A percentile compares a stretch with the other conserved stretches of the same genome.
These are phyloP conservation scores for Colletotrichum limetticola DNA, from an alignment of 2,329 filamentous ascomycete species.

Conservation along the genomic window DNA sequence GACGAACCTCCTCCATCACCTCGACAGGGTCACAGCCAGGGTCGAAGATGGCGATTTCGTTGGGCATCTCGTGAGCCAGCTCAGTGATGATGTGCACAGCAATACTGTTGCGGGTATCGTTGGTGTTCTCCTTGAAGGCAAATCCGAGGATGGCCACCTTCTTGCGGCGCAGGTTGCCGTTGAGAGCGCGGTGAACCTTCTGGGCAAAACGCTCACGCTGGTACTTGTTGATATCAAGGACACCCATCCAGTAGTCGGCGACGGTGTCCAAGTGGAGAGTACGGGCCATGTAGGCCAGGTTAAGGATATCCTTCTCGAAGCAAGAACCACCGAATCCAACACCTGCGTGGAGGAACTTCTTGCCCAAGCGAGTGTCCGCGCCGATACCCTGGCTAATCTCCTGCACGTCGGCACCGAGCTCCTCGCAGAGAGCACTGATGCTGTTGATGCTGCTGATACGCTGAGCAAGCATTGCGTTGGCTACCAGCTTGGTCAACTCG, in stretches of 20 bases:
- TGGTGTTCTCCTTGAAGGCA: constrained; percentile 84
- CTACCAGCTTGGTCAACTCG: constrained; percentile 81
- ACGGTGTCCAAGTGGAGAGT: constrained; percentile 76
- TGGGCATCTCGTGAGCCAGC: constrained; percentile 71
- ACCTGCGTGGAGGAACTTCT: constrained; percentile 78
- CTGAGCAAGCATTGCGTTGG: constrained; percentile 84
- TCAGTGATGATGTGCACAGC: constrained; percentile 75
- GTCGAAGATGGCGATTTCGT: constrained; percentile 76
- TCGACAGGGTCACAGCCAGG: constrained; percentile 67
- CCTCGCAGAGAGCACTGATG: constrained; percentile 82
- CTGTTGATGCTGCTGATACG: constrained; percentile 85
- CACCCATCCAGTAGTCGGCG: constrained; percentile 78
- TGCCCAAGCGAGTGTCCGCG: constrained; percentile 76
- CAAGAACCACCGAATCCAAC: constrained; percentile 85
- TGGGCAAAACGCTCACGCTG: constrained; percentile 76
- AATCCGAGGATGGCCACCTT: constrained; percentile 80
- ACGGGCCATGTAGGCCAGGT: constrained; percentile 78
- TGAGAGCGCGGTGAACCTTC: constrained; percentile 73
- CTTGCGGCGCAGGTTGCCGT: constrained; percentile 76
- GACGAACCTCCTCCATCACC: constrained; percentile 61
- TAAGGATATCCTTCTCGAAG: constrained; percentile 84
- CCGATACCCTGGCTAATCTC: constrained; percentile 77
- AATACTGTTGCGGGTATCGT: constrained; percentile 77
- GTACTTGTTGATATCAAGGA: constrained; percentile 81
- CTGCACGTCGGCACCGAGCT: constrained; percentile 78